Percentiles rank a stretch among this genome's conserved stretches.
Conservation (phyloP, 2,329 filamentous ascomycete species). For the Pestalotiopsis fici region DNA sequence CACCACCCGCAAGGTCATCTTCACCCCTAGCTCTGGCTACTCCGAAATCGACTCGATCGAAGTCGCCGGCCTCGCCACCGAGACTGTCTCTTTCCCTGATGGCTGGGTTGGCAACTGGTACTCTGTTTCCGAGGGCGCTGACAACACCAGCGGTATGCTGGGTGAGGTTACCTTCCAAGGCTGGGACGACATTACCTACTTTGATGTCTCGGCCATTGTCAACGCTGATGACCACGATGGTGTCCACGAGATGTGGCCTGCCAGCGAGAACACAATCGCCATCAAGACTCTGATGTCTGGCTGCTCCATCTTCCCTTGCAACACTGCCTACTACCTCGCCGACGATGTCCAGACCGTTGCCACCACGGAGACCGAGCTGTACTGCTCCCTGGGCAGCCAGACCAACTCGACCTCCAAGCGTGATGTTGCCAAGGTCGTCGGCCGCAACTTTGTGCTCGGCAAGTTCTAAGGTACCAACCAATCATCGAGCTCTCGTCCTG, state of each 20-base stretch:
- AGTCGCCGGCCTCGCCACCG: constrained; percentile 38
- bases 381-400: constrained; percentile 50
- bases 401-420: constrained; percentile 20
- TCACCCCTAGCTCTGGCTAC: constrained; percentile 45
- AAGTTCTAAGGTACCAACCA: constrained; percentile 24
- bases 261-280: constrained; percentile 17
- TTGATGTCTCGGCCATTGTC: constrained; percentile 61
- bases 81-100: constrained; percentile 42
- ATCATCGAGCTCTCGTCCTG: constrained; percentile 11
- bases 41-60: constrained; percentile 36
- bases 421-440: constrained; percentile 21
- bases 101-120: constrained; percentile 53
- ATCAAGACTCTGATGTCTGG: constrained; percentile 44
- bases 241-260: constrained; percentile 57
- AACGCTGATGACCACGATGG: constrained; percentile 48
- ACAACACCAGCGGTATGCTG: constrained; percentile 49
- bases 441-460: constrained; percentile 35
- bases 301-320: constrained; percentile 53
- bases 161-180: constrained; percentile 53
- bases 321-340: constrained; percentile 52
- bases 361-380: constrained; percentile 47
- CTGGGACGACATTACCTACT: constrained; percentile 52
- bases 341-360: constrained; percentile 59
- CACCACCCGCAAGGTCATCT: constrained; percentile 49
- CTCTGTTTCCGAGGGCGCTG: constrained; percentile 45